phyloP scores from a whole-genome alignment of 495 filamentous ascomycete genomes.

The Penicillium robsamsonii region DNA sequence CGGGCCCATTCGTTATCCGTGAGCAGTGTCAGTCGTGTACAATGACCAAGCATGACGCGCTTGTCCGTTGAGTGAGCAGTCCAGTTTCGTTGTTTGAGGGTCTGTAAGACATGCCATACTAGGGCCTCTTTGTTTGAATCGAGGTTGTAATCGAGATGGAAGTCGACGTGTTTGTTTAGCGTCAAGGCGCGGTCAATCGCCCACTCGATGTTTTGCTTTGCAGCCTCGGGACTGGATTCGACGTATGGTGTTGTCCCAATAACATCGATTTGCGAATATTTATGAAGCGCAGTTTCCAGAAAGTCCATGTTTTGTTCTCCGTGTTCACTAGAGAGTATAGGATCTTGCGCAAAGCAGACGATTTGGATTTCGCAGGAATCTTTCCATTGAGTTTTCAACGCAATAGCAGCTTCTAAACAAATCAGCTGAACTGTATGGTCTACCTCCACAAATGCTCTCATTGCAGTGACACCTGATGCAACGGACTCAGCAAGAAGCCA shows the following conservation, averaged over 20 bases:
- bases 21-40: constrained; percentile 64
- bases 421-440: constrained; percentile 58
- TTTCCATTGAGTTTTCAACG: constrained; percentile 55
- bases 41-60: constrained; percentile 66
- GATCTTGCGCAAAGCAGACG: constrained; percentile 71
- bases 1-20: constrained; percentile 46
- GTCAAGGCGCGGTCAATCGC: constrained; percentile 50
- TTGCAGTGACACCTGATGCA: constrained; percentile 63
- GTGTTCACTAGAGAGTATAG: constrained; percentile 57
- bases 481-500: constrained; percentile 68
- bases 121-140: constrained; percentile 46
- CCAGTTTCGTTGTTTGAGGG: constrained; percentile 51
- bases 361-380: constrained; percentile 62
- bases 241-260: constrained; percentile 73
- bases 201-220: constrained; percentile 62
- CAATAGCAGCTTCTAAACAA: constrained; percentile 58
- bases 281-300: constrained; percentile 46
- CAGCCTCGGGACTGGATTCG: constrained; percentile 49
- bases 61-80: constrained; percentile 30
- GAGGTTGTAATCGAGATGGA: constrained; percentile 73
- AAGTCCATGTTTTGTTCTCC: constrained; percentile 45
- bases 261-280: constrained; percentile 49
- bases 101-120: constrained; percentile 52
- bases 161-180: constrained; percentile 59
- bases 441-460: constrained; percentile 74